Conservation (phyloP, 192 early-diverging fungal species). For the Linnemannia elongata region DNA sequence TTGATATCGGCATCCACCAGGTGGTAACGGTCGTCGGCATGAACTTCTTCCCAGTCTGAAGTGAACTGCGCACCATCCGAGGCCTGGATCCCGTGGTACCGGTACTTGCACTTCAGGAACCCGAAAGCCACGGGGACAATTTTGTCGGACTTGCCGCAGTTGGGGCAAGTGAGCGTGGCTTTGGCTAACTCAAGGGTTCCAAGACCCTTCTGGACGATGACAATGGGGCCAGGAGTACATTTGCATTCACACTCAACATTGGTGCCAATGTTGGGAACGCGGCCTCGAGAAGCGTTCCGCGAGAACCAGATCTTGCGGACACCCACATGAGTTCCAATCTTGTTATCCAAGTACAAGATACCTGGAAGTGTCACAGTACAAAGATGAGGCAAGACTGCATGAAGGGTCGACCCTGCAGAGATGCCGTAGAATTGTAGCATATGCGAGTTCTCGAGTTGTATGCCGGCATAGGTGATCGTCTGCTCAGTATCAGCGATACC, state of each 20-base stretch:
- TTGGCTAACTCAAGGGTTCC: no score
- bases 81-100: conserved; percentile 6
- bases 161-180: neutral
- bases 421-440: conserved; percentile 75
- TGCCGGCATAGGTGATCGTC: conserved; percentile 74
- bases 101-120: conserved; percentile 16
- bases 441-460: conserved; percentile 77
- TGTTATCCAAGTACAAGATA: no score
- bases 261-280: neutral
- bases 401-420: conserved; percentile 73
- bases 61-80: conserved; percentile 8
- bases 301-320: neutral
- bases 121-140: conserved; percentile 9
- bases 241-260: conserved; percentile 15
- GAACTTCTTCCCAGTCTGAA: neutral
- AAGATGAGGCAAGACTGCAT: conserved; percentile 52
- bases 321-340: no score
- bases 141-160: neutral
- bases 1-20: no score
- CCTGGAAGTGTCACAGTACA: no score
- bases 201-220: neutral
- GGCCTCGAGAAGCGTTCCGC: neutral
- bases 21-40: neutral
- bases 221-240: neutral
- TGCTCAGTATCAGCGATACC: conserved; percentile 69